A percentile compares a stretch with the other conserved stretches of the same genome.
phyloP scores from a whole-genome alignment of 208 protist genomes.

The Trypanosoma grayi region DNA sequence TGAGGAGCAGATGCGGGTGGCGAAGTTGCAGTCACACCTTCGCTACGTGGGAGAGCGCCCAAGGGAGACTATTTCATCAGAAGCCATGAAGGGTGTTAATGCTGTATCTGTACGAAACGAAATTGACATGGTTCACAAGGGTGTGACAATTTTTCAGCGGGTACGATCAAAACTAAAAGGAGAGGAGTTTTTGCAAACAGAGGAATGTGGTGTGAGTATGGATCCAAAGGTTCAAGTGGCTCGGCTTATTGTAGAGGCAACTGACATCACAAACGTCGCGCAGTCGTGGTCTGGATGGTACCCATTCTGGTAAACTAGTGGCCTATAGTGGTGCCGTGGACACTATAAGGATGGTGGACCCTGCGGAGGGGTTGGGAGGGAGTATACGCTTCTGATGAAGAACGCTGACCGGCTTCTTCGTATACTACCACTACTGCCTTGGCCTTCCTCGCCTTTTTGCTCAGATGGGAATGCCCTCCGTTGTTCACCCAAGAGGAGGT shows the following conservation, averaged over 20 bases:
- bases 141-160: slow-evolving; percentile 74
- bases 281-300: slow-evolving; percentile 92
- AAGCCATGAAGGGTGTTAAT: neutral
- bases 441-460: too few relatives aligned
- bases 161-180: slow-evolving; percentile 85
- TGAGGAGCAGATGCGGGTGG: slow-evolving; percentile 63
- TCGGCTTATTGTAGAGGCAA: slow-evolving; percentile 82
- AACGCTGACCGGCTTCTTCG: too few relatives aligned
- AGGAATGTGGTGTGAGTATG: slow-evolving; percentile 23
- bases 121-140: slow-evolving; percentile 80
- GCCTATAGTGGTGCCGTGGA: too few relatives aligned
- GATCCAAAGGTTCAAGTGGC: slow-evolving; percentile 78
- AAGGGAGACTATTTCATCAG: slow-evolving; percentile 4
- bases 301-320: slow-evolving; percentile 86
- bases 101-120: slow-evolving; percentile 28
- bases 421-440: too few relatives aligned
- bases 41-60: slow-evolving; percentile 6
- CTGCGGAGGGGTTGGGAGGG: too few relatives aligned
- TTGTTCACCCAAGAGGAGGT: too few relatives aligned
- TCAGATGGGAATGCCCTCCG: too few relatives aligned
- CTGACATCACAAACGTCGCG: slow-evolving; percentile 79
- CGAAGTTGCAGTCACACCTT: slow-evolving; percentile 25
- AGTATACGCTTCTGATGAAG: too few relatives aligned
- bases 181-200: slow-evolving; percentile 58
- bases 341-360: too few relatives aligned